These are phyloP conservation scores for Skeletonema grethae DNA, from an alignment of 108 stramenopile species.

Conservation along the genomic window DNA sequence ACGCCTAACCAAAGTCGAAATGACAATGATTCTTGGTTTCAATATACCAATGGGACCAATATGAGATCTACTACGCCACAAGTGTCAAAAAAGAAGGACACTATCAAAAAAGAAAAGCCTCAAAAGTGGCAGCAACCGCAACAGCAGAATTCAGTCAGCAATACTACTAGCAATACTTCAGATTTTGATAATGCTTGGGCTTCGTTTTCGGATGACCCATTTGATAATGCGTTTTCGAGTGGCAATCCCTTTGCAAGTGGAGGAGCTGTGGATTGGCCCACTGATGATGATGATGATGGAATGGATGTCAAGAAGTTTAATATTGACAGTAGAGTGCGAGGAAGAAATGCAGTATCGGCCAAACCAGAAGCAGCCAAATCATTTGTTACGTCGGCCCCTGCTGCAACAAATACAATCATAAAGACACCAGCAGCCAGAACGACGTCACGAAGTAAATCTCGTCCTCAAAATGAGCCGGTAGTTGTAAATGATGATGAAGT, in stretches of 20 bases:
- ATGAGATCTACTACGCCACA: neutral
- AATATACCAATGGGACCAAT: conserved; percentile 3
- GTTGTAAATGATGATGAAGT: neutral
- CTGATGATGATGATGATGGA: neutral
- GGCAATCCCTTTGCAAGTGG: neutral
- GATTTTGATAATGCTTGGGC: conserved; percentile 3
- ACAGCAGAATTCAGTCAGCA: neutral
- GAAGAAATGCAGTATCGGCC: neutral
- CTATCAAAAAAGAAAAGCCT: neutral
- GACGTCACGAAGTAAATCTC: neutral
- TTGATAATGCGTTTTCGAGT: neutral
- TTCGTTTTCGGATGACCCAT: neutral
- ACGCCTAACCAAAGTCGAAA: neutral
- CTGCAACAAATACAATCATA: neutral
- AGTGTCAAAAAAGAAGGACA: neutral
- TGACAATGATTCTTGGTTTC: neutral
- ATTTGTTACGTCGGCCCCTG: neutral
- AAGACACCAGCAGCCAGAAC: neutral
- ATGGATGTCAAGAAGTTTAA: neutral
- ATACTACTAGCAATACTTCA: neutral
- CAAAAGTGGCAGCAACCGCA: neutral
- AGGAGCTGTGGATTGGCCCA: neutral
- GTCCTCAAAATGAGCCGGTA: neutral
- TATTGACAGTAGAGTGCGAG: neutral
- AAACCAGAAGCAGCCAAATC: neutral